Percentiles rank a stretch among this genome's conserved stretches.
These are phyloP conservation scores for Linnemannia hyalina DNA, from an alignment of 192 early-diverging fungal species.

Conservation along the genomic window DNA sequence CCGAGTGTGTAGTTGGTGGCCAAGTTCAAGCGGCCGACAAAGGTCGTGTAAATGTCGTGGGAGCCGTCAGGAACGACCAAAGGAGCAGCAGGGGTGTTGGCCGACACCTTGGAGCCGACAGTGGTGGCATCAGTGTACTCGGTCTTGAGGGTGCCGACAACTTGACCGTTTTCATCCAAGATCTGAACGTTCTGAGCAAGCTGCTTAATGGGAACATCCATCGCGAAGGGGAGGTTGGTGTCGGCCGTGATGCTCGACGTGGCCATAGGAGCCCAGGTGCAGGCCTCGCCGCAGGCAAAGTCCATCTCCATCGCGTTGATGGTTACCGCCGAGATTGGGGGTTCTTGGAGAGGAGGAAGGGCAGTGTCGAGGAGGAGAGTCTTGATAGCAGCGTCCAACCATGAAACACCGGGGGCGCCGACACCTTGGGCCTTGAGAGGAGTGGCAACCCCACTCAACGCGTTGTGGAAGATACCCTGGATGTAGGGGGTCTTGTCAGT, in stretches of 20 bases:
- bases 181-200: conserved; percentile 62
- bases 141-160: conserved; percentile 26
- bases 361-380: conserved; percentile 15
- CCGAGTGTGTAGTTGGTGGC: conserved; percentile 47
- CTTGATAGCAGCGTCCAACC: conserved; percentile 43
- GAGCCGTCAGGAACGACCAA: conserved; percentile 53
- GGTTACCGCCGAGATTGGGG: conserved; percentile 57
- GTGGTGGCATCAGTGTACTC: conserved; percentile 30
- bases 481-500: conserved; percentile 9
- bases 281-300: conserved; percentile 39
- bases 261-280: conserved; percentile 55
- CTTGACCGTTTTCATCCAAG: conserved; percentile 12
- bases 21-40: conserved; percentile 58
- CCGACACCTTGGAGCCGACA: conserved; percentile 57
- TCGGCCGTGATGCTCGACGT: conserved; percentile 55
- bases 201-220: conserved; percentile 59
- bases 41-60: conserved; percentile 58
- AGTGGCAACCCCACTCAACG: conserved; percentile 17
- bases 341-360: conserved; percentile 3
- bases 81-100: conserved; percentile 35
- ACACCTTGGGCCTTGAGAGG: conserved; percentile 23
- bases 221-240: conserved; percentile 68
- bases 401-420: conserved; percentile 17
- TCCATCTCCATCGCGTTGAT: conserved; percentile 63
- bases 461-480: conserved; percentile 25